phyloP scores from a whole-genome alignment of 1,139 yeast species.

The Yamadazyma spencermartinsiae region DNA sequence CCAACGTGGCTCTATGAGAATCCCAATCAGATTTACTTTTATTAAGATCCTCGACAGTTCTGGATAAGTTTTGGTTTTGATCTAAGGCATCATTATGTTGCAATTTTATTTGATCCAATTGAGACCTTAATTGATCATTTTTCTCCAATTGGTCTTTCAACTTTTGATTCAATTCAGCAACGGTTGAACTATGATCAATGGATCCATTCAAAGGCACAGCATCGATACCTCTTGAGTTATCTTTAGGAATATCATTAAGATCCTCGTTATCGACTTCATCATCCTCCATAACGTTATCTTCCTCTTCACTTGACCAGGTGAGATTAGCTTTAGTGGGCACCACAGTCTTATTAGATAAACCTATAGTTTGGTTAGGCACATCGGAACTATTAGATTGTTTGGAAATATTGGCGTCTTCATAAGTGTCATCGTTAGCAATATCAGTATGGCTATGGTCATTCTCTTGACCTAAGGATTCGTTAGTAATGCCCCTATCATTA shows the following conservation, averaged over 20 bases:
- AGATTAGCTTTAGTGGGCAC: slow-evolving; percentile 77
- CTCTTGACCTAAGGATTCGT: neutral
- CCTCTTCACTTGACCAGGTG: slow-evolving; percentile 84
- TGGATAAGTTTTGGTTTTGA: slow-evolving; percentile 11
- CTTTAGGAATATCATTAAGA: neutral
- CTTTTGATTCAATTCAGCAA: slow-evolving; percentile 16
- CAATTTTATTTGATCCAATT: slow-evolving; percentile 15
- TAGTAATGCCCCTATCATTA: neutral
- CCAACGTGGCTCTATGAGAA: neutral
- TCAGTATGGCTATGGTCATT: slow-evolving; percentile 1
- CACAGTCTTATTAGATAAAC: slow-evolving; percentile 60
- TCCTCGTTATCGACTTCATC: slow-evolving; percentile 4
- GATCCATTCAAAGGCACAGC: slow-evolving; percentile 2
- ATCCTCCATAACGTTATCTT: slow-evolving; percentile 25
- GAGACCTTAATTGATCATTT: slow-evolving; percentile 14
- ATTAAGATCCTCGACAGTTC: slow-evolving; percentile 11
- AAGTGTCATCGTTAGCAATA: neutral
- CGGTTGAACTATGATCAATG: slow-evolving; percentile 8
- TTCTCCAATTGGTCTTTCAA: slow-evolving; percentile 9
- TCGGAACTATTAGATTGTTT: slow-evolving; percentile 11
- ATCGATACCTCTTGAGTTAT: neutral
- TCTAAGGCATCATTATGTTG: slow-evolving; percentile 11
- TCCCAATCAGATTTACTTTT: slow-evolving; percentile 10
- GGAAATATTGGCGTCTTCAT: slow-evolving; percentile 8
- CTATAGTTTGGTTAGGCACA: slow-evolving; percentile 34